These are phyloP conservation scores for Selaginella tamariscina DNA, from an alignment of 75 land plant genomes.

Conservation along the genomic window DNA sequence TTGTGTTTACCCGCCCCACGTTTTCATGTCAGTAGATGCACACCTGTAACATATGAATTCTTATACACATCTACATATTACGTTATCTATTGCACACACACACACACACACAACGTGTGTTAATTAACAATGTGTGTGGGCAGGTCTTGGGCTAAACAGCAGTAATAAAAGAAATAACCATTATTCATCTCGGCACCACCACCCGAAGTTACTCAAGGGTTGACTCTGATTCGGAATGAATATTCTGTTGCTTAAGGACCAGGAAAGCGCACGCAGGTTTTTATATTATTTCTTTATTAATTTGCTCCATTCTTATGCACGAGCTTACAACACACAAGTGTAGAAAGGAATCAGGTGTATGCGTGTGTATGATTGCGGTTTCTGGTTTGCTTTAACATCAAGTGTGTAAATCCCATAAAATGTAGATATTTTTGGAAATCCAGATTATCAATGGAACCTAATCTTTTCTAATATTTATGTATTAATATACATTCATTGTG, in stretches of 20 bases:
- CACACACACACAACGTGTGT: no score
- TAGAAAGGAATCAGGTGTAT: background rate
- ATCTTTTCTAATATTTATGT: background rate
- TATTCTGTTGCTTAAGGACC: background rate
- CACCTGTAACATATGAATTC: no score
- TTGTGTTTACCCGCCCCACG: no score
- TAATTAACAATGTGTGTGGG: background rate
- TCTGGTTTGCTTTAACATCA: background rate
- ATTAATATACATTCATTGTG: no score
- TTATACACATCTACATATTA: no score
- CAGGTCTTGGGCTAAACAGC: background rate
- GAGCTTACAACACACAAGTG: background rate
- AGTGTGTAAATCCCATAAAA: background rate
- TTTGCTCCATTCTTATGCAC: background rate
- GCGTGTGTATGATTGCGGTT: background rate
- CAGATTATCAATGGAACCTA: background rate
- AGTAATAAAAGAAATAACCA: background rate
- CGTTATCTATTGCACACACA: no score
- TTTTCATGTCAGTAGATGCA: no score
- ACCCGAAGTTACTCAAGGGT: background rate
- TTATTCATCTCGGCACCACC: background rate
- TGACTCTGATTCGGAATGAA: background rate
- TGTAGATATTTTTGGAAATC: background rate
- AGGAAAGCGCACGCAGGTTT: background rate
- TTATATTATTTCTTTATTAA: background rate